A percentile compares a stretch with the other conserved stretches of the same genome.
Conservation (phyloP, 345 rosid genomes). For the Bruguiera parviflora region DNA sequence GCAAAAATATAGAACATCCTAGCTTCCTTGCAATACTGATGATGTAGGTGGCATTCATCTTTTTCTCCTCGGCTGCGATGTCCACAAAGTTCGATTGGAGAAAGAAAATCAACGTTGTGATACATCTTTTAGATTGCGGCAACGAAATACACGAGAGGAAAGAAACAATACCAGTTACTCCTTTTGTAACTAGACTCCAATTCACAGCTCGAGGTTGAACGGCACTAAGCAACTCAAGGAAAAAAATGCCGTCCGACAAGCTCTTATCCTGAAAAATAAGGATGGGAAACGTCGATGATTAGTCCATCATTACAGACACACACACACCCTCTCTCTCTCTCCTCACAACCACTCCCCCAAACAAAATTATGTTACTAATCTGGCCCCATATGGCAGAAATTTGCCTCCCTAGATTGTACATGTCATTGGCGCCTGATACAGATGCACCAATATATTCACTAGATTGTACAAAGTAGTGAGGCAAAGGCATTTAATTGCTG, state of each 20-base stretch:
- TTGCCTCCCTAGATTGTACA: neutral
- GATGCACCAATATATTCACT: neutral
- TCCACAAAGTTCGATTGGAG: slow-evolving; percentile 4
- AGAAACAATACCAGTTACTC: slow-evolving; percentile 55
- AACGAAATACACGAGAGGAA: neutral
- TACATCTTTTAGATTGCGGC: neutral
- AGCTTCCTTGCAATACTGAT: slow-evolving; percentile 94
- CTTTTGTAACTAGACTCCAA: slow-evolving; percentile 94
- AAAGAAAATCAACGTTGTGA: neutral
- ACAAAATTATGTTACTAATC: too few species aligned
- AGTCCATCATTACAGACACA: too few species aligned
- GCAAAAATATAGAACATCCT: slow-evolving; percentile 93
- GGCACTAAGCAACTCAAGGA: slow-evolving; percentile 83
- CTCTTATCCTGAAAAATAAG: slow-evolving; percentile 64
- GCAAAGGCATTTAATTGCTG: neutral
- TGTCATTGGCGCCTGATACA: neutral
- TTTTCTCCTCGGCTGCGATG: slow-evolving; percentile 77
- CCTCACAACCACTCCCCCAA: too few species aligned
- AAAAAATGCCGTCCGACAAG: slow-evolving; percentile 81
- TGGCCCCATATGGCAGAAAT: neutral
- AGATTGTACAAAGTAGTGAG: neutral
- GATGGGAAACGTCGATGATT: neutral
- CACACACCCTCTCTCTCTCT: too few species aligned
- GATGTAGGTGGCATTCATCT: slow-evolving; percentile 93
- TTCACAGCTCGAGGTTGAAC: slow-evolving; percentile 89